These are phyloP conservation scores for Grosmannia clavigera DNA, from an alignment of 2,329 filamentous ascomycete genomes.

Conservation along the genomic window DNA sequence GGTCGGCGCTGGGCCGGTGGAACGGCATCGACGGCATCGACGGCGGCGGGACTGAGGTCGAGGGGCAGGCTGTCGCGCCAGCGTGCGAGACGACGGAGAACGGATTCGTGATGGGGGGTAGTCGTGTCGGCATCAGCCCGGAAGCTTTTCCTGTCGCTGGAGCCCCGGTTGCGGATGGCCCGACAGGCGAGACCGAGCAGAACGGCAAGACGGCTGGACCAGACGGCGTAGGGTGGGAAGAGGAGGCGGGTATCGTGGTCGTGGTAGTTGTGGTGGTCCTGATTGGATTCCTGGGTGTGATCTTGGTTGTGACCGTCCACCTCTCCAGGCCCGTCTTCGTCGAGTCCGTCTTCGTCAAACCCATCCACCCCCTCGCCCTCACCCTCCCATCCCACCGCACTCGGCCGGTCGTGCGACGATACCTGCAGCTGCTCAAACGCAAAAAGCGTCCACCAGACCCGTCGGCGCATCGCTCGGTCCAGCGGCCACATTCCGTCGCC, in stretches of 20 bases:
- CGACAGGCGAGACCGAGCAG: background rate
- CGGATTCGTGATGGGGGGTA: background rate
- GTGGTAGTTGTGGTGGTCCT: too few relatives aligned
- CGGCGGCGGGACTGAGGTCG: background rate
- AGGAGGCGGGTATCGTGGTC: too few relatives aligned
- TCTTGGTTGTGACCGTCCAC: too few relatives aligned
- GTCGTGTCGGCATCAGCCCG: too few relatives aligned
- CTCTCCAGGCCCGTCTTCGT: too few relatives aligned
- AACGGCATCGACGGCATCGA: background rate
- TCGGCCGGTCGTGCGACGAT: background rate
- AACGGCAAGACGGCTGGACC: background rate
- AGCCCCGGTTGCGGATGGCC: background rate
- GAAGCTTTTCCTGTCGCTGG: too few relatives aligned
- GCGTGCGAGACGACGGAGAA: background rate
- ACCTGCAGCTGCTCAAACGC: background rate
- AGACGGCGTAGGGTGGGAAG: background rate
- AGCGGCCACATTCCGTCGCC: too few relatives aligned
- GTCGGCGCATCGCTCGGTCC: background rate
- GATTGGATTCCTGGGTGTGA: background rate
- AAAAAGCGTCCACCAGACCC: background rate
- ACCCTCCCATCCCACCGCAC: background rate
- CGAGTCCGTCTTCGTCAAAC: too few relatives aligned
- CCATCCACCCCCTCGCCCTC: background rate
- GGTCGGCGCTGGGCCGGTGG: background rate
- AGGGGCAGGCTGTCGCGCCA: background rate